Conservation (phyloP, 2,329 filamentous ascomycete genomes). For the Sarocladiaceae sp. region DNA sequence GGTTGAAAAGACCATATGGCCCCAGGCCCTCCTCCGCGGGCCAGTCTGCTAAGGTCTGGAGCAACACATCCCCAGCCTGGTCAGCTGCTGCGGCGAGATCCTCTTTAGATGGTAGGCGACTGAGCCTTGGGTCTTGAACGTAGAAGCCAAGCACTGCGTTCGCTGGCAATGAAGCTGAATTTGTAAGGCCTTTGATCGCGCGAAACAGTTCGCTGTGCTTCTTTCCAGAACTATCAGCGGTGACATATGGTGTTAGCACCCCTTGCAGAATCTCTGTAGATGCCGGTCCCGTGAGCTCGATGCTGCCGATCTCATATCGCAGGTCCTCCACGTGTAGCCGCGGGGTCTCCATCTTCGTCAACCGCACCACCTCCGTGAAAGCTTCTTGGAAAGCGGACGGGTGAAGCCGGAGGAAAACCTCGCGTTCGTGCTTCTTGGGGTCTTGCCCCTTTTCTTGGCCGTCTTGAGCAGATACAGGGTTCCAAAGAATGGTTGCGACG, state of each 20-base stretch:
- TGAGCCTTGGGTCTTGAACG: constrained; percentile 71
- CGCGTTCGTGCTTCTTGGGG: constrained; percentile 24
- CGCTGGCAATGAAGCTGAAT: constrained; percentile 61
- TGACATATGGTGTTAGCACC: constrained; percentile 51
- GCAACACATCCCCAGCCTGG: constrained; percentile 35
- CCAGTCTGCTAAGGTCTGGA: constrained; percentile 61
- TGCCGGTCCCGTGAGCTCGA: constrained; percentile 57
- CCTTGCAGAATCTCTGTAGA: constrained; percentile 72
- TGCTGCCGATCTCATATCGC: constrained; percentile 59
- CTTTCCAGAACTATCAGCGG: constrained; percentile 19
- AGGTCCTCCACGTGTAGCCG: constrained; percentile 60
- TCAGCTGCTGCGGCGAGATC: constrained; percentile 21
- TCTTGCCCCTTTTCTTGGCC: constrained; percentile 16
- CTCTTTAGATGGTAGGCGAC: constrained; percentile 61
- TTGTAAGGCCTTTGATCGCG: constrained; percentile 53
- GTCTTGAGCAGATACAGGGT: constrained; percentile 33
- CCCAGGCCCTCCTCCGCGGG: constrained; percentile 49
- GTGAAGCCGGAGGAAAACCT: constrained; percentile 68
- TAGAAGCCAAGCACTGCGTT: constrained; percentile 68
- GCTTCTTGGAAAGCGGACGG: constrained; percentile 70
- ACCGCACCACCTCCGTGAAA: constrained; percentile 55
- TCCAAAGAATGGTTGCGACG: constrained; percentile 72
- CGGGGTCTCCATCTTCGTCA: constrained; percentile 55
- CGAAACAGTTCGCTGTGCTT: constrained; percentile 43
- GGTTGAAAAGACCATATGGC: constrained; percentile 58